Evolutionary conservation across 2,329 filamentous ascomycete species (phyloP), one percentile per base, ranked within the genome.

Genomic region (Ascochyta clinopodiicola): DNA sequence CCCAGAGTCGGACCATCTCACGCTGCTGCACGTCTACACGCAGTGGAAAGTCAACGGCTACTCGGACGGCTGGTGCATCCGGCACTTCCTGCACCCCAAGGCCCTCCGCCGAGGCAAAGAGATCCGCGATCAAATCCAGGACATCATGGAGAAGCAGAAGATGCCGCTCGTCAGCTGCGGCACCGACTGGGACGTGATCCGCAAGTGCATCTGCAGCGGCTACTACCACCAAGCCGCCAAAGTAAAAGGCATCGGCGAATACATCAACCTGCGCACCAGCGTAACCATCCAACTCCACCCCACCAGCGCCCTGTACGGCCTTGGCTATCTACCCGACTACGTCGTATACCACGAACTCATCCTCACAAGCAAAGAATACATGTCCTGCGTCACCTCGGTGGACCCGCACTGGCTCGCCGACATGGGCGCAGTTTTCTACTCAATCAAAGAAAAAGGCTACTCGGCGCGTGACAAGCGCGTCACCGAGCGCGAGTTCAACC

Each of bases 171-270:
- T 87, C 38, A 93, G 90, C 75, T 97, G 93, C 70, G 95, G 95
- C 29, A 98, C 94, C 38, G 96, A 99, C 78, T 97, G 95, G 90
- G 96, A 99, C 74, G 81, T 96, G 9, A 92, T 98, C 52, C 88
- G 95, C 59, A 94, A 95, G 76, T 98, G 94, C 74, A 96, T 99
- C 71, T 99, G 96, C 80, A 92, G 91, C 0, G 95, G 95, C 12
- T 99, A 96, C 80, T 99, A 98, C 78, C 94, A 98, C 71, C 95
- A 99, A 79, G 95, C 95, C 6, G 95, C 95, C 27, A 92, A 93
- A 69, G 92, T 96, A 61, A 96, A 96, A 78, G 96, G 95, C 2
- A 91, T 97, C 15, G 95, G 95, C 66, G 96, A 99, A 78, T 99
- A 98, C 79, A 89, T 96, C 78, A 99, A 99, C 75, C 82, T 99